Evolutionary conservation across 1,139 yeast genomes (phyloP).

Genomic region (Hemisphaericaspora lyxosophila): DNA sequence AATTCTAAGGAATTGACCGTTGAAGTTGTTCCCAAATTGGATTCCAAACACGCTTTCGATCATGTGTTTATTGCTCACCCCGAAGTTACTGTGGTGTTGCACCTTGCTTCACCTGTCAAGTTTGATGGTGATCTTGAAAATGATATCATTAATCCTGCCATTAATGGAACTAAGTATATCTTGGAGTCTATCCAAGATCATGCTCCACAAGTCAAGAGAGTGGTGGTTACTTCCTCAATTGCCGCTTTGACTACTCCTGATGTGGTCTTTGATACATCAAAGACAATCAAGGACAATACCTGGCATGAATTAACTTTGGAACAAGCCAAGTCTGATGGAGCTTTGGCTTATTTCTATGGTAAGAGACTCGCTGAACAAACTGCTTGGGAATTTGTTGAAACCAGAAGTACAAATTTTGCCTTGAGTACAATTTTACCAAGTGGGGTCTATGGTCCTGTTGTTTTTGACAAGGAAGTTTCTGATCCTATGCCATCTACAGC

Average conservation of each 20-base stretch:
- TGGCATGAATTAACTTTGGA: conserved; percentile 44
- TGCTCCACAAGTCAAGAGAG: conserved; percentile 25
- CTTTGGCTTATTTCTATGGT: conserved; percentile 47
- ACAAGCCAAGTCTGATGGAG: conserved; percentile 25
- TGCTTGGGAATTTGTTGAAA: conserved; percentile 44
- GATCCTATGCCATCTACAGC: conserved; percentile 41
- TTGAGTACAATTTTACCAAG: conserved; percentile 46
- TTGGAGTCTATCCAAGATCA: conserved; percentile 22
- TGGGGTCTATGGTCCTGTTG: conserved; percentile 48
- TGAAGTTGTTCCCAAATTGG: conserved; percentile 55
- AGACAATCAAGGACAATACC: conserved; percentile 25
- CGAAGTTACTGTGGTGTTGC: conserved; percentile 18
- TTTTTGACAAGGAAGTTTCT: conserved; percentile 29
- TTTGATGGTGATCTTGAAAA: conserved; percentile 21
- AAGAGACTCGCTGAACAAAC: conserved; percentile 53
- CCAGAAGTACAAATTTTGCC: conserved; percentile 38
- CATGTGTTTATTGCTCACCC: conserved; percentile 45
- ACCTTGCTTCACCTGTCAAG: not conserved
- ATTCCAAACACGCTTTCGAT: conserved; percentile 49
- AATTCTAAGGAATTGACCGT: conserved; percentile 34
- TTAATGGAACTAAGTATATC: conserved; percentile 30
- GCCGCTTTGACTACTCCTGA: conserved; percentile 21
- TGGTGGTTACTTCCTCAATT: conserved; percentile 30
- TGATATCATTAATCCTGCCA: conserved; percentile 32
- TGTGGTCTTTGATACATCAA: conserved; percentile 11